phyloP scores from a whole-genome alignment of 2,329 filamentous ascomycete genomes.

The Neodidymelliopsis sp. region DNA sequence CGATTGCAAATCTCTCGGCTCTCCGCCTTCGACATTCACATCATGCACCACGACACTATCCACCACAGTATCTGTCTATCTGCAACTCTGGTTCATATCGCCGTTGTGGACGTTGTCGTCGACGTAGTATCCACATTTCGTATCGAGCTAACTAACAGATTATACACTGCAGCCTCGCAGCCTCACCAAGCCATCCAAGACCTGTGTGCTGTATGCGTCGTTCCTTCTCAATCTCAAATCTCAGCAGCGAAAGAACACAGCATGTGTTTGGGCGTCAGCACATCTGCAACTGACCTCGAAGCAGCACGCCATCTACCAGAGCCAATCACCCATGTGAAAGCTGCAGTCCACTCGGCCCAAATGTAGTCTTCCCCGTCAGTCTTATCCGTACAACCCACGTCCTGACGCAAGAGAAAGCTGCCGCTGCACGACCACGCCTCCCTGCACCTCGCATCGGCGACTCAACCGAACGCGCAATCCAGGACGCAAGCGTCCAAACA shows the following conservation, averaged over 20 bases:
- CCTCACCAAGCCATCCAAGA: background rate
- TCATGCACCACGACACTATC: constrained; percentile 13
- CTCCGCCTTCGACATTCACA: constrained; percentile 11
- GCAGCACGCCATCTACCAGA: constrained; percentile 5
- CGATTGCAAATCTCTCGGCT: constrained; percentile 12
- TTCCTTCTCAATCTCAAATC: background rate
- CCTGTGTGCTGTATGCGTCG: background rate
- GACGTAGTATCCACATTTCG: background rate
- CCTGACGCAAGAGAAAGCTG: background rate
- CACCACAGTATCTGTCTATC: background rate
- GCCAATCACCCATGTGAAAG: background rate
- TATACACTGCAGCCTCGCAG: background rate
- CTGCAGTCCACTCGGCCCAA: constrained; percentile 9
- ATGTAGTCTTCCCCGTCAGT: constrained; percentile 4
- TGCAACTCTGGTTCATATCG: constrained; percentile 11
- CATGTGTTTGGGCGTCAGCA: constrained; percentile 2
- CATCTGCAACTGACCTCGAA: constrained; percentile 3
- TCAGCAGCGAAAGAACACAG: background rate
- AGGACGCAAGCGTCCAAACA: too few species aligned
- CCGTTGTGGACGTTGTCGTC: constrained; percentile 3
- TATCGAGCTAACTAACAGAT: background rate
- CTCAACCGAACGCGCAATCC: constrained; percentile 5
- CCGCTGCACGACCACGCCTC: constrained; percentile 4
- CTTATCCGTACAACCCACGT: constrained; percentile 2
- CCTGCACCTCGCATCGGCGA: background rate